These are phyloP conservation scores for Luffa aegyptiaca DNA, from an alignment of 306 rosid genomes.

Conservation along the genomic window DNA sequence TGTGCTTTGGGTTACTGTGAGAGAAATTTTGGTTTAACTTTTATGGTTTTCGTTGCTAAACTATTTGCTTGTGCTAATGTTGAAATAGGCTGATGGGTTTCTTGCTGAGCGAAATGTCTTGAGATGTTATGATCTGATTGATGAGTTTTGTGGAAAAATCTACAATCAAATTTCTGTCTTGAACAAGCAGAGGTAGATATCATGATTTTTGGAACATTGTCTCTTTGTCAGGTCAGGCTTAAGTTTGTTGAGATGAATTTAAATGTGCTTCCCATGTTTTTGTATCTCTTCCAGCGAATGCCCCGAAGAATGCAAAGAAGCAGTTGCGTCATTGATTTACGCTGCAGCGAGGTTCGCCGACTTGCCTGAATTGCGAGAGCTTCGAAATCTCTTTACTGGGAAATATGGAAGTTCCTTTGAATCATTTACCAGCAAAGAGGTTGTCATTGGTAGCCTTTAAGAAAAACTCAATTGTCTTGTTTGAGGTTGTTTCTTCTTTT, in stretches of 20 bases:
- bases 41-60: neutral
- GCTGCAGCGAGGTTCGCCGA: conserved; percentile 70
- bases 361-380: conserved; percentile 66
- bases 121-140: conserved; percentile 41
- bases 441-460: neutral
- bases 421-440: conserved; percentile 48
- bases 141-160: conserved; percentile 37
- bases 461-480: neutral
- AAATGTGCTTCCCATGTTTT: neutral
- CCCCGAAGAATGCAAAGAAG: conserved; percentile 90
- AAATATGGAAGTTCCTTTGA: conserved; percentile 51
- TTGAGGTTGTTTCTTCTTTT: neutral
- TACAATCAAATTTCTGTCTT: conserved; percentile 38
- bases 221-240: neutral
- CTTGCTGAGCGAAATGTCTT: conserved; percentile 45
- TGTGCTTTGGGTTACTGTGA: neutral
- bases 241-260: neutral
- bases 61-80: neutral
- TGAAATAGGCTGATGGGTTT: conserved; percentile 47
- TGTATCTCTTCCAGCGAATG: conserved; percentile 40
- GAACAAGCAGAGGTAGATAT: conserved; percentile 42
- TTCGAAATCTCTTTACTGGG: conserved; percentile 40
- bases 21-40: neutral
- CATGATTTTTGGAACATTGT: neutral
- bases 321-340: conserved; percentile 51